Base-by-base conservation (phyloP, 2,329 filamentous ascomycete genomes). In the Periconia macrospinosa region DNA sequence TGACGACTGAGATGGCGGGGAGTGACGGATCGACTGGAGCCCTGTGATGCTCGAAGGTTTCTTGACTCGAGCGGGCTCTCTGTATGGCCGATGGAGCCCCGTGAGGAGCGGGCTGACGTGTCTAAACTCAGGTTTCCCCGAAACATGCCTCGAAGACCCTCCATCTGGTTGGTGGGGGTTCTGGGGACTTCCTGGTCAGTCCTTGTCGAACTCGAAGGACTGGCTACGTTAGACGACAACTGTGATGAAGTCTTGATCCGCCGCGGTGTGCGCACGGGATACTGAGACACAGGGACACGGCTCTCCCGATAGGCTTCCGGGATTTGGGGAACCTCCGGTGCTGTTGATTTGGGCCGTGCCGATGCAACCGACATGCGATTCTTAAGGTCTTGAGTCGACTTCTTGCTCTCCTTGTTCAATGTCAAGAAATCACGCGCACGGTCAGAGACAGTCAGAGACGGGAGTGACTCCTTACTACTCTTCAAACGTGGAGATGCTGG, bases 281-380 rank as follows among this genome's bases (percentile, higher is more conserved):
- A 45, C 14, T 49, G 50, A 10, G 27, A 11, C 27, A 30, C 5
- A 30, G 14, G 6, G 14, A 27, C 10, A 27, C 13, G 10, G 46
- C 49, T 43, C 46, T 46, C 30, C 41, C 27, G 33, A 30, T 54
- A 56, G 6, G 14, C 35, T 30, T 56, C 49, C 8, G 66, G 64
- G 14, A 71, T 63, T 42, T 56, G 49, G 7, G 65, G 64, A 1
- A 67, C 58, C 20, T 57, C 54, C 23, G 66, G 63, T 47, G 61
- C 14, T 44, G 52, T 45, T 30, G 60, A 15, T 44, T 47, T 30
- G 55, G 54, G 14, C 48, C 51, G 54, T n/a, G 61, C 42, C 13
- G 70, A 73, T 6, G 59, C 65, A 19, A 65, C 62, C 9, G 70
- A 73, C 45, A 69, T 55, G 17, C 69, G 67, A 48, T 70, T 63